Evolutionary conservation across 768 basidiomycete species (phyloP).

Genomic region (Mycena vitilis): DNA sequence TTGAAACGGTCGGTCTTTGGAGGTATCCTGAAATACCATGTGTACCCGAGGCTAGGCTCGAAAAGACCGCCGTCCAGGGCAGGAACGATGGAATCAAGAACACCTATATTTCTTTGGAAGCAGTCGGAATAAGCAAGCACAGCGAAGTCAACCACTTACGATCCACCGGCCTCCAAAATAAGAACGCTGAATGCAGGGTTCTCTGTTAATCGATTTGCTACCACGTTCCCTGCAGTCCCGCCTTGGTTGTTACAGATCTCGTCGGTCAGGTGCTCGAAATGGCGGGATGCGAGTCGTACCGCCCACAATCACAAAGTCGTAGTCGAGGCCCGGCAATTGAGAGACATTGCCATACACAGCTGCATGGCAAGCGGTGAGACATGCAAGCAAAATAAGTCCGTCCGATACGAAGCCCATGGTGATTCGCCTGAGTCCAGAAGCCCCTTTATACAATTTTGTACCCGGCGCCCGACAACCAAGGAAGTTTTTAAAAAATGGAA

Average conservation of each 20-base stretch:
- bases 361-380: constrained; percentile 3
- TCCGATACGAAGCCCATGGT: neutral
- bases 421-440: no score
- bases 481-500: neutral
- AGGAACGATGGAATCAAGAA: constrained; percentile 31
- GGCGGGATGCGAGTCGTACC: neutral
- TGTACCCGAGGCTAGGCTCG: constrained; percentile 7
- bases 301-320: constrained; percentile 31
- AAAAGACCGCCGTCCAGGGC: constrained; percentile 11
- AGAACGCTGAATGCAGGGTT: constrained; percentile 33
- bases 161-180: constrained; percentile 33
- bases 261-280: neutral
- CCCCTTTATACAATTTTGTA: no score
- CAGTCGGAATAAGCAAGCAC: no score
- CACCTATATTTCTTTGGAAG: constrained; percentile 10
- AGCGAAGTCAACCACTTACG: neutral
- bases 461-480: neutral
- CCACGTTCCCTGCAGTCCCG: constrained; percentile 31
- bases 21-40: constrained; percentile 7
- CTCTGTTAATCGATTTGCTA: constrained; percentile 36
- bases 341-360: constrained; percentile 18
- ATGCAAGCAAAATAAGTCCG: constrained; percentile 6
- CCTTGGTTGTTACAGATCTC: constrained; percentile 8
- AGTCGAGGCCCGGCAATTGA: constrained; percentile 10
- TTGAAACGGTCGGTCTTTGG: neutral